Conservation (phyloP, 2,329 filamentous ascomycete species). For the Fusarium sp. region DNA sequence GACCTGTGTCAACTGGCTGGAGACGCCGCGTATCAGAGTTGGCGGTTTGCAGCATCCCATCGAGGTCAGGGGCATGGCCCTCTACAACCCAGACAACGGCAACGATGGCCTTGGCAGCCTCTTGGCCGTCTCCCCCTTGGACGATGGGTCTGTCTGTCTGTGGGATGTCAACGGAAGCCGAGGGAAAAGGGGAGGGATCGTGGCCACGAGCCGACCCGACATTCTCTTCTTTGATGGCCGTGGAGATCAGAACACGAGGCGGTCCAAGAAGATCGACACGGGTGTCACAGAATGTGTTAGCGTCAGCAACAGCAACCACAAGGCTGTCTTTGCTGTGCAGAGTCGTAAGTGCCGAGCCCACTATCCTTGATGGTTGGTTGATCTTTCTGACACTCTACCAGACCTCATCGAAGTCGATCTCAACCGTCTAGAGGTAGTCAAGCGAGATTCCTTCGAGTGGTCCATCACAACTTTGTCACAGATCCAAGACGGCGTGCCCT, state of each 20-base stretch:
- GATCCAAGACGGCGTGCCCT: conserved; percentile 70
- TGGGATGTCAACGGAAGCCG: conserved; percentile 78
- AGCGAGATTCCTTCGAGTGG: conserved; percentile 79
- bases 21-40: conserved; percentile 64
- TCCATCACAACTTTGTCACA: conserved; percentile 86
- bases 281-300: conserved; percentile 84
- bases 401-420: conserved; percentile 85
- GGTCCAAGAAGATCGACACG: conserved; percentile 75
- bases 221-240: conserved; percentile 71
- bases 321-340: conserved; percentile 84
- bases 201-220: conserved; percentile 73
- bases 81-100: conserved; percentile 67
- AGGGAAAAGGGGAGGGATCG: conserved; percentile 67
- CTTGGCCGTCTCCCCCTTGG: conserved; percentile 79
- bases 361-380: neutral
- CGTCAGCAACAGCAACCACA: conserved; percentile 73
- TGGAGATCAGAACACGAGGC: conserved; percentile 55
- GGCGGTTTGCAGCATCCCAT: conserved; percentile 57
- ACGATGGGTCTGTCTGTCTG: conserved; percentile 87
- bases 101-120: conserved; percentile 56
- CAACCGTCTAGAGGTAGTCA: conserved; percentile 74
- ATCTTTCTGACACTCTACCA: conserved; percentile 22
- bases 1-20: conserved; percentile 80
- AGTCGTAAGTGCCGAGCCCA: conserved; percentile 61
- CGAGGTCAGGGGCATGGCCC: conserved; percentile 79